Base-by-base conservation (phyloP, 2,329 filamentous ascomycete genomes). In the Tympanopsis confertula region DNA sequence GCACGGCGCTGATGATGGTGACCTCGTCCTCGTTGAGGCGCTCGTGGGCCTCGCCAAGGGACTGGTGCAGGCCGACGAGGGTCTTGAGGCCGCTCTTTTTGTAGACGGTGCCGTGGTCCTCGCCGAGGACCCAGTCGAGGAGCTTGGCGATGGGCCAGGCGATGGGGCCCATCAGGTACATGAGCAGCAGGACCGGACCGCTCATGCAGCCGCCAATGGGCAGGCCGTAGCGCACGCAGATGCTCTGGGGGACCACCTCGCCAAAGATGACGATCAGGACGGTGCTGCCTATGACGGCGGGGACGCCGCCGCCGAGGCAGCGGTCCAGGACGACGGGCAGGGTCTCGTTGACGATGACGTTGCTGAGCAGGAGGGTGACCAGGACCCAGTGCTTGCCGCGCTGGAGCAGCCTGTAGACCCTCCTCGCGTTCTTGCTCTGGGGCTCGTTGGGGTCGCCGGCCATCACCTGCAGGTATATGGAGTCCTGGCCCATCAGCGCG, bases 21-120 rank as follows among this genome's bases (percentile, higher is more conserved):
- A 98, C 91, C 59, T 98, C 91, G 53, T 98, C 91, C 48, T 94
- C 83, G 58, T 95, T 96, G 38, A 98, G 66, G 41, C 91, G 82
- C 53, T 98, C 87, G 28, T 82, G 82, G 20, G 83, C 82, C 35
- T 86, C 79, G 19, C 91, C 91, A 10, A 96, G 65, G 2, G 85
- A 93, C 59, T 93, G 87, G 65, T 98, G 91, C n/a, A 98, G 69
- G 1, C 87, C 94, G 20, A 98, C 91, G 20, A 98, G 69, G 0
- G 91, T 96, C 67, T 98, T 98, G 48, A 98, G 64, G 0, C 91
- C 91, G 43, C 87, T 89, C 66, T 96, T 96, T 63, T 96, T 96
- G 74, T 98, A 98, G 32, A 89, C 79, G 1, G 88, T 95, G 38
- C 89, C 89, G 55, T 96, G 89, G 52, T 96, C 89, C 59, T 94